These are phyloP conservation scores for Ustilago bromivora DNA, from an alignment of 1,284 basidiomycete species.

Conservation along the genomic window DNA sequence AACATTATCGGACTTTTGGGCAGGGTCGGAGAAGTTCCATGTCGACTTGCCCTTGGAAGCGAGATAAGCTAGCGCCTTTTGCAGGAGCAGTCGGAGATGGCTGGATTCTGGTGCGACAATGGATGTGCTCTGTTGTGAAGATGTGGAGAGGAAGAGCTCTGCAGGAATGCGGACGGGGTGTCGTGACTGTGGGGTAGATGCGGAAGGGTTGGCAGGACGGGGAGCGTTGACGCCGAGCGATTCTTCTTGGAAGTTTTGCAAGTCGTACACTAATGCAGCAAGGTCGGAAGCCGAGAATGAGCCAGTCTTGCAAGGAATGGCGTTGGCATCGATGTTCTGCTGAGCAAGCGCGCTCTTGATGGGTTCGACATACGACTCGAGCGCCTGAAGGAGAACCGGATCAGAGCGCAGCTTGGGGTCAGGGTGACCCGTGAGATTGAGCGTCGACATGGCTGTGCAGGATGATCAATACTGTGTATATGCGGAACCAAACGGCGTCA, in stretches of 20 bases:
- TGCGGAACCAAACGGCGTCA: background rate
- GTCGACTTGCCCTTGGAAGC: conserved; percentile 38
- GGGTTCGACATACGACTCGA: conserved; percentile 49
- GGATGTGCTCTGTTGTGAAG: conserved; percentile 49
- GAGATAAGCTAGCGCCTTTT: conserved; percentile 50
- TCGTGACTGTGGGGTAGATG: conserved; percentile 23
- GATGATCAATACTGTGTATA: background rate
- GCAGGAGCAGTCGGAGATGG: conserved; percentile 54
- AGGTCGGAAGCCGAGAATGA: conserved; percentile 47
- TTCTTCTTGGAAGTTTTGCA: conserved; percentile 63
- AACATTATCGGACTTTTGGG: conserved; percentile 46
- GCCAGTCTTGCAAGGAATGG: conserved; percentile 31
- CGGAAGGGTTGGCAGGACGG: conserved; percentile 50
- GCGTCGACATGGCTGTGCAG: conserved; percentile 39
- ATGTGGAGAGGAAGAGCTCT: conserved; percentile 54
- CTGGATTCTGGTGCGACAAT: conserved; percentile 36
- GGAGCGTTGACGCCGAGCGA: conserved; percentile 56
- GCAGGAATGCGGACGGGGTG: conserved; percentile 65
- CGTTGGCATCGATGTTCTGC: conserved; percentile 16
- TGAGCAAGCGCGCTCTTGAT: conserved; percentile 40
- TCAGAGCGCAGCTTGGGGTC: conserved; percentile 49
- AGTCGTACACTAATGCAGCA: conserved; percentile 36
- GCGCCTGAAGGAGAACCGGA: conserved; percentile 41
- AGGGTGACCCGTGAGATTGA: conserved; percentile 53
- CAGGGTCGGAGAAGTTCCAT: conserved; percentile 56